Evolutionary conservation across 2,329 filamentous ascomycete species (phyloP), one percentile per base, ranked within the genome.

Genomic region (Colletotrichum chlorophyti): DNA sequence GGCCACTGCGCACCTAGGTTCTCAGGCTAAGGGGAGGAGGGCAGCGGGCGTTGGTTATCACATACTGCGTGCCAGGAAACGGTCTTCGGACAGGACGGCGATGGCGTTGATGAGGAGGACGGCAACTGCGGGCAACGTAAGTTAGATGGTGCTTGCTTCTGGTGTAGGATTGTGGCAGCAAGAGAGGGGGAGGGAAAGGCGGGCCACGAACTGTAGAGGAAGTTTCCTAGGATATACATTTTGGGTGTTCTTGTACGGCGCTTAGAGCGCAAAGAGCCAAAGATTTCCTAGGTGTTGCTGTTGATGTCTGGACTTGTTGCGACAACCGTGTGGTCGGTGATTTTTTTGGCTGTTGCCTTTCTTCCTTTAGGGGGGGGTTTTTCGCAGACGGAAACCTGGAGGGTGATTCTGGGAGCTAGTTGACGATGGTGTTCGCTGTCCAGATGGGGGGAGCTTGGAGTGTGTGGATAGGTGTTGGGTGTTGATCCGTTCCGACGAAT

Each of bases 41-140:
- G 27, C 12, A 21, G 29, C 7, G 26, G 26, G 23, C 19, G 5
- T n/a, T 38, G 23, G 43, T 31, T 15, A 23, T 29, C 26, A 61
- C 74, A 64, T 71, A 77, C 74, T 96, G 66, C 73, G 89, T 77
- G 90, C 76, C 65, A 97, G 90, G 75, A 97, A 97, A 62, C 93
- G 90, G 77, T 97, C 93, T 85, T 97, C 93, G 67, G 92, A 96
- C 64, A 98, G 89, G 70, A 97, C 87, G 63, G 93, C 92, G 71
- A 98, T 89, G 65, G 92, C 91, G 76, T 99, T 99, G 76, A 95
- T 88, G 72, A 98, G 85, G 69, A 98, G 91, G 72, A 96, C 82
- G 66, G 87, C 84, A 65, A 94, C 91, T 73, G 9, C 17, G 17
- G 14, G 15, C 23, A 17, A 27, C 24, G n/a, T 14, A 29, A n/a